Evolutionary conservation across 495 filamentous ascomycete species (phyloP).

Genomic region (Aspergillus biplanus): DNA sequence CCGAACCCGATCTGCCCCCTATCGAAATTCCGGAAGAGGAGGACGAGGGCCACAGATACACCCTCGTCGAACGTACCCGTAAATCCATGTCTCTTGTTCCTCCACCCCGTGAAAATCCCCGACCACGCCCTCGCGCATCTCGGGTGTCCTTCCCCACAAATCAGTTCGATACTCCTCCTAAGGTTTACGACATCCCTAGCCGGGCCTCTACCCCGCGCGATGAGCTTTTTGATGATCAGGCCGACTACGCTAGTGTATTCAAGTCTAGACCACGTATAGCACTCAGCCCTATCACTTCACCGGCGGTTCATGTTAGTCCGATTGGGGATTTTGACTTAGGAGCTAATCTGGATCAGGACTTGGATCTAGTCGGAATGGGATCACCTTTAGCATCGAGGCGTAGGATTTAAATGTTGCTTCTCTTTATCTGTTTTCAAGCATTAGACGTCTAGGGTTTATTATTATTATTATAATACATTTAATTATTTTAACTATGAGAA

Average conservation of each 20-base stretch:
- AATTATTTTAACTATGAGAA: too few relatives aligned
- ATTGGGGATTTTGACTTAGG: slow-evolving; percentile 39
- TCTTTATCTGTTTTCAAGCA: not conserved
- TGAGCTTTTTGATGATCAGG: slow-evolving; percentile 65
- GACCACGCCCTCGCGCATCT: slow-evolving; percentile 32
- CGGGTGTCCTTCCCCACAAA: slow-evolving; percentile 63
- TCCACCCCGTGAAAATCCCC: slow-evolving; percentile 34
- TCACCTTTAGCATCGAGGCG: slow-evolving; percentile 22
- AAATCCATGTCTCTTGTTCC: slow-evolving; percentile 72
- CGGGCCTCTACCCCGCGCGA: slow-evolving; percentile 57
- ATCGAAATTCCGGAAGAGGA: not conserved
- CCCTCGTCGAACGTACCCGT: slow-evolving; percentile 75
- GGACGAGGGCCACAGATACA: slow-evolving; percentile 30
- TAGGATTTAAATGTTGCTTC: slow-evolving; percentile 5
- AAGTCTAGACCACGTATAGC: slow-evolving; percentile 80
- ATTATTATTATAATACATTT: too few relatives aligned
- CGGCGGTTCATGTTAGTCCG: slow-evolving; percentile 49
- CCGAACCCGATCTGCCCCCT: not conserved
- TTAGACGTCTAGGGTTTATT: not conserved
- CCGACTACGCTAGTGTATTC: slow-evolving; percentile 84
- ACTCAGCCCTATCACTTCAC: slow-evolving; percentile 70
- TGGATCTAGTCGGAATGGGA: slow-evolving; percentile 7
- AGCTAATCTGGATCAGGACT: slow-evolving; percentile 12
- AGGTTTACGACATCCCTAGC: slow-evolving; percentile 24
- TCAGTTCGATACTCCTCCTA: slow-evolving; percentile 62